Evolutionary conservation across 371 early-diverging fungal species (phyloP).

Genomic region (Blastocladiella emersonii): DNA sequence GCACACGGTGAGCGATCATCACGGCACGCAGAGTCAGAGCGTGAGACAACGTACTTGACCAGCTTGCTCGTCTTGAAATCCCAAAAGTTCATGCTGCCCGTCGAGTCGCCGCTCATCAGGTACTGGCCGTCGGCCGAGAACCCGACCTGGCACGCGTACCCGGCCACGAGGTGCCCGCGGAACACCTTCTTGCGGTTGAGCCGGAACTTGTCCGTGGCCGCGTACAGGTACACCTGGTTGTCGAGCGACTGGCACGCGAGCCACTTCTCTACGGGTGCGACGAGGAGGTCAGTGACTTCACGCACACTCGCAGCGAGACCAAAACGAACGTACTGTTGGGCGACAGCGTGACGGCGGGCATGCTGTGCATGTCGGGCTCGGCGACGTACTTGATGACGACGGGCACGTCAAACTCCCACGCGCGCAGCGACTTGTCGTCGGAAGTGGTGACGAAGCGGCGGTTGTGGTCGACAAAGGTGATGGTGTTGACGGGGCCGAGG

Average conservation of each 20-base stretch:
- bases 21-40: not conserved
- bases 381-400: conserved; percentile 93
- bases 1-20: too few species aligned
- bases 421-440: conserved; percentile 91
- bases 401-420: conserved; percentile 95
- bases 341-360: conserved; percentile 78
- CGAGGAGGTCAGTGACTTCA: not conserved
- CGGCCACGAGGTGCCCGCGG: conserved; percentile 82
- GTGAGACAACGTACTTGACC: conserved; percentile 25
- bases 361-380: conserved; percentile 90
- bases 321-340: conserved; percentile 60
- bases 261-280: conserved; percentile 69
- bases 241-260: conserved; percentile 85
- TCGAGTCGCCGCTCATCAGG: conserved; percentile 80
- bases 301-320: not conserved
- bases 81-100: conserved; percentile 90
- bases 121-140: conserved; percentile 87
- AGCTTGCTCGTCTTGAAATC: conserved; percentile 87
- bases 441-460: conserved; percentile 86
- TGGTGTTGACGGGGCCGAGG: conserved; percentile 85
- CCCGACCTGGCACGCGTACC: conserved; percentile 86
- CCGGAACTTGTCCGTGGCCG: conserved; percentile 70
- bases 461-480: conserved; percentile 90
- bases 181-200: conserved; percentile 83
- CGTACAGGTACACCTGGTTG: conserved; percentile 83